Conservation (phyloP, 116 monocot genomes). For the Trichopus zeylanicus region DNA sequence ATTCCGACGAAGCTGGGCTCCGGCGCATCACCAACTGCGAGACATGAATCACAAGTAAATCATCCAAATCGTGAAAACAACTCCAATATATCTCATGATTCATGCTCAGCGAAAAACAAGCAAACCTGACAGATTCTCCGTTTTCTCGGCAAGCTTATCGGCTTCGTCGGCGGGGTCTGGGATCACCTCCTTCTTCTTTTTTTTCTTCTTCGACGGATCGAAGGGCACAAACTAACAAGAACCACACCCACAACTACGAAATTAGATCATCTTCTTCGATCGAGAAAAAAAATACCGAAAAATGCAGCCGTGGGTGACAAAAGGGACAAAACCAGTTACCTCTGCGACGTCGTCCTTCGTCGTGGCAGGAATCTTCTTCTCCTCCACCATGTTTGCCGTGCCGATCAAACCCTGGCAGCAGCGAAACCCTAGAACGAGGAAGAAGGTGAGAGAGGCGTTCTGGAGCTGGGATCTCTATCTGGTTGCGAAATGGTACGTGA, state of each 20-base stretch:
- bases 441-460: too few relatives aligned
- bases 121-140: slow-evolving; percentile 69
- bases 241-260: too few relatives aligned
- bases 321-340: background rate
- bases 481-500: too few relatives aligned
- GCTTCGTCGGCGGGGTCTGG: slow-evolving; percentile 62
- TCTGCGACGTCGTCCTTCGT: slow-evolving; percentile 23
- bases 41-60: background rate
- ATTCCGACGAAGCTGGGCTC: slow-evolving; percentile 70
- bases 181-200: slow-evolving; percentile 91
- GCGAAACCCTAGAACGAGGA: too few relatives aligned
- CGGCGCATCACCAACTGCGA: slow-evolving; percentile 49
- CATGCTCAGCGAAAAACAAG: too few relatives aligned
- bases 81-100: too few relatives aligned
- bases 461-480: too few relatives aligned
- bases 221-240: slow-evolving; percentile 66
- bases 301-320: background rate
- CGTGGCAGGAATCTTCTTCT: slow-evolving; percentile 16
- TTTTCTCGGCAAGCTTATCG: slow-evolving; percentile 69
- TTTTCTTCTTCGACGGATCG: slow-evolving; percentile 94
- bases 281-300: background rate
- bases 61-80: background rate
- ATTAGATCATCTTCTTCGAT: too few relatives aligned
- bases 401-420: background rate
- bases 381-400: slow-evolving; percentile 22